phyloP scores from a whole-genome alignment of 768 basidiomycete species.

The Phylloporus scabripes region DNA sequence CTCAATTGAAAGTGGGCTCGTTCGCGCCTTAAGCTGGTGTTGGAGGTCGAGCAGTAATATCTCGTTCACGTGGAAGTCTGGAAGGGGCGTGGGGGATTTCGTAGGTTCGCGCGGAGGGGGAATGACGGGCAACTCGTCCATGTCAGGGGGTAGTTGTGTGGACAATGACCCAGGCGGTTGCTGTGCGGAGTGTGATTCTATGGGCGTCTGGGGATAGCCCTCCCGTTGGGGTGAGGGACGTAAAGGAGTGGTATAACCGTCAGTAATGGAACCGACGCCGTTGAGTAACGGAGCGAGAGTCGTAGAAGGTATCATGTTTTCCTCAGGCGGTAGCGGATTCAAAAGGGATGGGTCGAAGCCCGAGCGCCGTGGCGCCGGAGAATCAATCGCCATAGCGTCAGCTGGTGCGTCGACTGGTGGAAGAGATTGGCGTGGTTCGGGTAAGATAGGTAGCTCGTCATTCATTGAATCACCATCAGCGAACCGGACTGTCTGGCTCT shows the following conservation, averaged over 20 bases:
- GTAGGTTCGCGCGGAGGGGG: slow-evolving; percentile 39
- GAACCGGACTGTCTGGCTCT: slow-evolving; percentile 46
- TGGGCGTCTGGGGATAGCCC: slow-evolving; percentile 9
- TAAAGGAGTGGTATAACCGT: background rate
- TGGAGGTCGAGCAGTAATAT: slow-evolving; percentile 45
- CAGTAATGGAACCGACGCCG: slow-evolving; percentile 10
- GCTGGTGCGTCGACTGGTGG: background rate
- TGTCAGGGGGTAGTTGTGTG: slow-evolving; percentile 8
- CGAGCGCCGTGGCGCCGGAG: slow-evolving; percentile 25
- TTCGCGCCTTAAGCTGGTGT: slow-evolving; percentile 45
- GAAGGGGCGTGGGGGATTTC: slow-evolving; percentile 63
- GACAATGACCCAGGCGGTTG: slow-evolving; percentile 8
- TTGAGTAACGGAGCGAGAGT: slow-evolving; percentile 25
- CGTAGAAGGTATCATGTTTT: slow-evolving; percentile 19
- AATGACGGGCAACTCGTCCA: slow-evolving; percentile 18
- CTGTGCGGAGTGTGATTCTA: background rate
- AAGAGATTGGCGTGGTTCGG: slow-evolving; percentile 5
- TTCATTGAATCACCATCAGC: slow-evolving; percentile 30
- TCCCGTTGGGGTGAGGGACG: slow-evolving; percentile 11
- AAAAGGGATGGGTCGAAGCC: slow-evolving; percentile 51
- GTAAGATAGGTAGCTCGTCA: slow-evolving; percentile 12
- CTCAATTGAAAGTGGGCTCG: slow-evolving; percentile 67
- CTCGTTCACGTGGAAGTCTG: slow-evolving; percentile 68
- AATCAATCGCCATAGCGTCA: slow-evolving; percentile 38
- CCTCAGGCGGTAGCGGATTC: slow-evolving; percentile 42